Conservation (phyloP, 805 yeast genomes). For the Peterozyma toletana region DNA sequence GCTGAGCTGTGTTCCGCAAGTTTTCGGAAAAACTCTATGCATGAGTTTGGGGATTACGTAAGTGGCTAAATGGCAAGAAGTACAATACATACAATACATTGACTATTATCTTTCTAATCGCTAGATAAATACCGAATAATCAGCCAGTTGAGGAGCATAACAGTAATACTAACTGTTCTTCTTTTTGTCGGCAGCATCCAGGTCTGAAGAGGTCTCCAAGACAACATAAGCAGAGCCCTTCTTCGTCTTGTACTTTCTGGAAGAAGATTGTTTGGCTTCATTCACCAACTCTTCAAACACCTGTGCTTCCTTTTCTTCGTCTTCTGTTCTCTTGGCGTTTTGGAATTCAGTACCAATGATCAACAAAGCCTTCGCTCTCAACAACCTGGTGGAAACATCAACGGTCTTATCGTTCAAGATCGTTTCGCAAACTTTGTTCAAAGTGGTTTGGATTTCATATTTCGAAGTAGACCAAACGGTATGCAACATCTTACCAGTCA, state of each 20-base stretch:
- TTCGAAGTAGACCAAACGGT: slow-evolving; percentile 85
- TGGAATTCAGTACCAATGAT: slow-evolving; percentile 59
- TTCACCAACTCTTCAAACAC: slow-evolving; percentile 56
- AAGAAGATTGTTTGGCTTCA: slow-evolving; percentile 22
- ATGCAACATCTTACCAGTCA: slow-evolving; percentile 73
- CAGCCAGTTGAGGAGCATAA: too few species aligned
- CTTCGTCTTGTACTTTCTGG: slow-evolving; percentile 19
- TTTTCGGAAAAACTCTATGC: too few species aligned
- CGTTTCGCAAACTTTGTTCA: slow-evolving; percentile 63
- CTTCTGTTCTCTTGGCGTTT: slow-evolving; percentile 51
- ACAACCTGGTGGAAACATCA: slow-evolving; percentile 35
- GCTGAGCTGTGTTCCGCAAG: too few species aligned
- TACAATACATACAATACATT: neutral
- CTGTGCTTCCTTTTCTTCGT: slow-evolving; percentile 70
- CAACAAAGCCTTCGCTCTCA: slow-evolving; percentile 57
- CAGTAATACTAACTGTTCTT: neutral
- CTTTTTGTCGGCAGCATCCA: too few species aligned
- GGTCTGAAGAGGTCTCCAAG: too few species aligned
- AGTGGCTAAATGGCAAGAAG: too few species aligned
- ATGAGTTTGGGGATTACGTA: too few species aligned
- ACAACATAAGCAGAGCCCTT: neutral
- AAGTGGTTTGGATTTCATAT: slow-evolving; percentile 68
- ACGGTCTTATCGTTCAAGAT: slow-evolving; percentile 53
- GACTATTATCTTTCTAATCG: neutral
- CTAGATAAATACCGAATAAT: too few species aligned